Evolutionary conservation across 2,329 filamentous ascomycete genomes (phyloP), one percentile per base, ranked within the genome.

Genomic region (Epichloe scottii): DNA sequence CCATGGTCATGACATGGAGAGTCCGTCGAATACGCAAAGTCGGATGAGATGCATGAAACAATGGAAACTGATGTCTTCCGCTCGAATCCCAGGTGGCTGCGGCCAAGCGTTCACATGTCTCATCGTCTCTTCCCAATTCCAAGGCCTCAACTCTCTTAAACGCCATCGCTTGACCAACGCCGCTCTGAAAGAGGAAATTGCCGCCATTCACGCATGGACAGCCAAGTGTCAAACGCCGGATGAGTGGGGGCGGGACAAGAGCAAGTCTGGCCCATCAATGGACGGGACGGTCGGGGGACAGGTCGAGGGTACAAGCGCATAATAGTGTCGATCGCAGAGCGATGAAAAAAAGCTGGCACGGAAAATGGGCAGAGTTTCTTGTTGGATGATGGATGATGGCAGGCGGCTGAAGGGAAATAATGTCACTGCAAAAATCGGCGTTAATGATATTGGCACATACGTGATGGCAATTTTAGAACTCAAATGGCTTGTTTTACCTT

Each of bases 171-270:
- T 94, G 55, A 89, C 95, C 59, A 95, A 96, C 69, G 77, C 77
- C 15, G 82, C 82, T 5, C 74, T 96, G 60, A 91, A 89, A 71
- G 79, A 84, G 45, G 89, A 96, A 71, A 95, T 96, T 65, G 87
- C 87, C 15, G 80, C 79, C 57, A 95, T 96, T 60, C 90, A 96
- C 72, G 90, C 90, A 39, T 96, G 90, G 90, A 94, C 88, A 51
- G 88, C 89, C 30, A 94, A 89, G 70, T 95, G 90, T 67, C 86
- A 89, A 71, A 96, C 90, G 8, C 87, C 88, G 0, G 87, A 89
- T 61, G 88, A 96, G 72, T 95, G 86, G 82, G 80, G 87, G 70
- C 82, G 79, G 67, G 78, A 85, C 68, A 66, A 63, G 59, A 68
- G 66, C 23, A 61, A 60, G 5, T 60, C 62, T 7, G 64, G 52